Conservation (phyloP, 768 basidiomycete species). For the Lactarius pseudohatsudake region DNA sequence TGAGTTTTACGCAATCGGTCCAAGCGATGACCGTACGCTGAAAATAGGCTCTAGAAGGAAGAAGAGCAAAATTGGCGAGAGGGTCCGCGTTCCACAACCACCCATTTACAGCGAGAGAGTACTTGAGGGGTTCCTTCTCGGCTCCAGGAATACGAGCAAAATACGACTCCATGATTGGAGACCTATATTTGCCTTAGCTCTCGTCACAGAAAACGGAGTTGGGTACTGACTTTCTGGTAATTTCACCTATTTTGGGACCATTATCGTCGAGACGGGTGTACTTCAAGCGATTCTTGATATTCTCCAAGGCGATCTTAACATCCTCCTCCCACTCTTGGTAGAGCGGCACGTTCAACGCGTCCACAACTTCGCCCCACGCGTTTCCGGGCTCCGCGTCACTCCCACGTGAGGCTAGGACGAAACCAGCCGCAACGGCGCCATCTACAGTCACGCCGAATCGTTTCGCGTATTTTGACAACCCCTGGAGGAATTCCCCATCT, state of each 20-base stretch:
- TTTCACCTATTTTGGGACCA: constrained; percentile 82
- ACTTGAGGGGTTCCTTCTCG: constrained; percentile 50
- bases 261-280: constrained; percentile 80
- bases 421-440: constrained; percentile 63
- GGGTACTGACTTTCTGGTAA: constrained; percentile 63
- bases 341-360: constrained; percentile 84
- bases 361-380: constrained; percentile 75
- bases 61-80: constrained; percentile 88
- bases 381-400: constrained; percentile 42
- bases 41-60: constrained; percentile 91
- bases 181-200: constrained; percentile 43
- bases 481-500: constrained; percentile 45
- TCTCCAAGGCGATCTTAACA: constrained; percentile 65
- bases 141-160: constrained; percentile 76
- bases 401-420: constrained; percentile 66
- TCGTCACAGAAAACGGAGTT: constrained; percentile 8
- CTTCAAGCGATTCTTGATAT: constrained; percentile 71
- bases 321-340: constrained; percentile 90
- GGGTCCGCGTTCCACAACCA: constrained; percentile 99
- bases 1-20: constrained; percentile 97
- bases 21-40: constrained; percentile 96
- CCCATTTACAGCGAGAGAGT: constrained; percentile 94
- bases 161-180: constrained; percentile 85
- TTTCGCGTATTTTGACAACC: constrained; percentile 57
- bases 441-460: constrained; percentile 70